Base-by-base conservation (phyloP, 2,329 filamentous ascomycete species). In the Epicoccum nigrum region DNA sequence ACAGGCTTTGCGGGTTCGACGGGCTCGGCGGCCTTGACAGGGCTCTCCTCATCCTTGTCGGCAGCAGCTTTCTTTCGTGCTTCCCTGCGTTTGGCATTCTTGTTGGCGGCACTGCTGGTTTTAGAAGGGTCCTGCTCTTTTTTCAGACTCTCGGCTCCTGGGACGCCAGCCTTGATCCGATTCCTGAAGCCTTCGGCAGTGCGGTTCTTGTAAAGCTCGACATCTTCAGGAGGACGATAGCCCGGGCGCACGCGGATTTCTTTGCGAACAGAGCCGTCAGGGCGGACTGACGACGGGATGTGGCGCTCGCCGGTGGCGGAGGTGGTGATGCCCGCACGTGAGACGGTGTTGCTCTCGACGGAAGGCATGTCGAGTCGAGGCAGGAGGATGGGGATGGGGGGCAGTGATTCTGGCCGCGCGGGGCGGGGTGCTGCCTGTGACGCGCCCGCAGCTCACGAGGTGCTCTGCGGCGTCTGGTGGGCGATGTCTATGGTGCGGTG, bases 201-300 rank as follows among this genome's bases (percentile, higher is more conserved):
- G 50, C 90, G 87, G 74, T 96, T 97, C 78, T 92, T 95, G 83
- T 99, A 99, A 37, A 96, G 81, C 70, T 97, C 92, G 58, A 97
- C 88, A 74, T 99, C 94, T 76, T 99, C 94, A 0, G 92, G 91
- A 1, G 94, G 95, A 27, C 87, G 86, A 76, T 97, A 99, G 45
- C 94, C 95, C 0, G 94, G 93, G 23, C 91, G 86, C 55, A 99
- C 91, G 68, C 90, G 90, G 70, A 97, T 97, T 67, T 96, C 93
- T 69, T 90, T 95, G 49, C 94, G 86, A n/a, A 90, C 90, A 42
- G 88, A 91, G 51, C 94, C 94, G 70, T 99, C 94, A 19, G 94
- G 78, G 46, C 95, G 88, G 34, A 85, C 79, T 0, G 93, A 97
- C 34, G 92, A 84, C 20, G 94, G 94, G 51, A 99, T 97, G 64